Evolutionary conservation across 257 asterid genomes (phyloP).

Genomic region (Craterostigma plantagineum): DNA sequence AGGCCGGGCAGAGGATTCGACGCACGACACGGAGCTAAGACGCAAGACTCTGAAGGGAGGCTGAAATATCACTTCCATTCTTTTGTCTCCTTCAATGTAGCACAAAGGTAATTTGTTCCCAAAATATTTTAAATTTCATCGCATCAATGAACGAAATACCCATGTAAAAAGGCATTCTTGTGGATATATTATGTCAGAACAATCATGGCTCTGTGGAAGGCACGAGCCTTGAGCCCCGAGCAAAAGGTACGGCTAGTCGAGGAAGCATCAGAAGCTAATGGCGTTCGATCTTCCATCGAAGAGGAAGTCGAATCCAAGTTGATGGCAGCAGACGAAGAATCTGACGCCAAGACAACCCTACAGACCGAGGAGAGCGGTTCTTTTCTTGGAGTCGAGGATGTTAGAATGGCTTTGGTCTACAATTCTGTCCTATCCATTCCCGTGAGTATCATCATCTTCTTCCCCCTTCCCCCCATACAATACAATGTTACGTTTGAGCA

Average conservation of each 20-base stretch:
- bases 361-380: constrained; percentile 58
- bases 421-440: constrained; percentile 69
- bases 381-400: constrained; percentile 53
- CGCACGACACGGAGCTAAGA: constrained; percentile 90
- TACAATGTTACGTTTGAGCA: background rate
- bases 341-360: constrained; percentile 38
- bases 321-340: constrained; percentile 36
- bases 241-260: constrained; percentile 83
- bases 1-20: constrained; percentile 82
- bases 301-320: constrained; percentile 34
- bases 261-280: constrained; percentile 50
- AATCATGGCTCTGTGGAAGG: constrained; percentile 90
- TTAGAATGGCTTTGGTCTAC: constrained; percentile 51
- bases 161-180: no score
- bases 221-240: constrained; percentile 86
- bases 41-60: constrained; percentile 75
- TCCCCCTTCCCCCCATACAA: no score
- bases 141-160: no score
- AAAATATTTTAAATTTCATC: no score
- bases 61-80: constrained; percentile 90
- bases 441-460: constrained; percentile 28
- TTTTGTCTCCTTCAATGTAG: constrained; percentile 79
- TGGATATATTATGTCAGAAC: constrained; percentile 32
- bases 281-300: constrained; percentile 28
- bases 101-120: constrained; percentile 52